Evolutionary conservation across 2,329 filamentous ascomycete species (phyloP), one percentile per base, ranked within the genome.

Genomic region (Curvularia hawaiiensis): DNA sequence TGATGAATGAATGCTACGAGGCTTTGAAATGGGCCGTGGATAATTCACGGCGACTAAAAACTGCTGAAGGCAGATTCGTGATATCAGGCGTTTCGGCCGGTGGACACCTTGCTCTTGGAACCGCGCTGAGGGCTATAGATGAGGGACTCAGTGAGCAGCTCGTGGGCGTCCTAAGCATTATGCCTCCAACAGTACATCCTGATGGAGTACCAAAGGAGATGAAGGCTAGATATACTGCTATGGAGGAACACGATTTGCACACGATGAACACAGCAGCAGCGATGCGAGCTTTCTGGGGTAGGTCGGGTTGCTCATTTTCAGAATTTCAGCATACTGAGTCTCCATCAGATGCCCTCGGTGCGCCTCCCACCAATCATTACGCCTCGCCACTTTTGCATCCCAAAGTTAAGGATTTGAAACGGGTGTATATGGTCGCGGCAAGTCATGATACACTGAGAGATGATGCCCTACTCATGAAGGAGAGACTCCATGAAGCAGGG

Each of bases 21-120:
- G 72, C 71, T 14, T 61, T 73, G 30, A 52, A 64, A 22, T 77
- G 74, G 75, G 67, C 68, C 1, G 52, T 77, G 39, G 39, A 59
- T 11, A 68, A 73, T 50, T 57, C 68, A 2, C 62, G 63, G n/a
- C 59, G 56, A 43, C 31, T 73, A 52, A 61, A 73, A 56, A 56
- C 71, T 40, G 41, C 58, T 33, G 46, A 61, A 50, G 64, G 60
- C 49, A 76, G 75, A 50, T 68, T 75, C 18, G 69, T 77, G 39
- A 73, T 71, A 1, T 67, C 73, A 11, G 78, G 78, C 20, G 67
- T 67, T 4, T 79, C 77, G 9, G 78, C 78, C 12, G 78, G 78
- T 31, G 77, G 68, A 16, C 72, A 74, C 22, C 62, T 79, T 20
- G 75, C 76, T 0, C 67, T 79, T 9, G 71, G 70, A 11, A 57